Percentiles rank a stretch among this genome's conserved stretches.
These are phyloP conservation scores for Hemileia vastatrix DNA, from an alignment of 1,284 basidiomycete species.

Conservation along the genomic window DNA sequence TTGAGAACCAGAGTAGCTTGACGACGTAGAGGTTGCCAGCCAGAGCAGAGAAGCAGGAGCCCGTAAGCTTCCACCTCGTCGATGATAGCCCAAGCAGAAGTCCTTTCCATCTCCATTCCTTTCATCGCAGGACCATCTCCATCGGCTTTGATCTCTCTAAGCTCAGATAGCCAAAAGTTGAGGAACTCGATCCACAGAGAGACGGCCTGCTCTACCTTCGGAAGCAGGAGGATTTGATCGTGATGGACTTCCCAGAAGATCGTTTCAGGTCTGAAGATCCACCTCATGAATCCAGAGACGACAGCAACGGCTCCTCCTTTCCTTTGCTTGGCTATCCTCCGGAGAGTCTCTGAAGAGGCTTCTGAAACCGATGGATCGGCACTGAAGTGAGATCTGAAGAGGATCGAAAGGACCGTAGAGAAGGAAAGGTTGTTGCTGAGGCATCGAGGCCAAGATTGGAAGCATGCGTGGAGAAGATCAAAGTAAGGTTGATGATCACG, in stretches of 20 bases:
- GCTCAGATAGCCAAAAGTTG: slow-evolving; percentile 57
- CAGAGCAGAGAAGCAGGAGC: slow-evolving; percentile 61
- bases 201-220: slow-evolving; percentile 55
- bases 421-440: slow-evolving; percentile 50
- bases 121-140: slow-evolving; percentile 24
- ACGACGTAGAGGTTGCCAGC: slow-evolving; percentile 56
- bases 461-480: slow-evolving; percentile 63
- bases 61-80: slow-evolving; percentile 60
- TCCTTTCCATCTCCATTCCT: slow-evolving; percentile 33
- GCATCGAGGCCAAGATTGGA: slow-evolving; percentile 75
- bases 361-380: slow-evolving; percentile 65
- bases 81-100: slow-evolving; percentile 41
- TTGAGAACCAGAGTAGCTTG: slow-evolving; percentile 33
- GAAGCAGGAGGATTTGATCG: slow-evolving; percentile 56
- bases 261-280: slow-evolving; percentile 64
- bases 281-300: slow-evolving; percentile 60
- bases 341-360: slow-evolving; percentile 60
- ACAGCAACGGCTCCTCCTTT: slow-evolving; percentile 56
- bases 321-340: slow-evolving; percentile 61
- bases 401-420: slow-evolving; percentile 62
- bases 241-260: slow-evolving; percentile 60
- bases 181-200: slow-evolving; percentile 67
- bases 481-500: slow-evolving; percentile 57
- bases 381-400: slow-evolving; percentile 70
- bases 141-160: slow-evolving; percentile 43